phyloP scores from a whole-genome alignment of 257 asterid species.

The Euphrasia confusa region DNA sequence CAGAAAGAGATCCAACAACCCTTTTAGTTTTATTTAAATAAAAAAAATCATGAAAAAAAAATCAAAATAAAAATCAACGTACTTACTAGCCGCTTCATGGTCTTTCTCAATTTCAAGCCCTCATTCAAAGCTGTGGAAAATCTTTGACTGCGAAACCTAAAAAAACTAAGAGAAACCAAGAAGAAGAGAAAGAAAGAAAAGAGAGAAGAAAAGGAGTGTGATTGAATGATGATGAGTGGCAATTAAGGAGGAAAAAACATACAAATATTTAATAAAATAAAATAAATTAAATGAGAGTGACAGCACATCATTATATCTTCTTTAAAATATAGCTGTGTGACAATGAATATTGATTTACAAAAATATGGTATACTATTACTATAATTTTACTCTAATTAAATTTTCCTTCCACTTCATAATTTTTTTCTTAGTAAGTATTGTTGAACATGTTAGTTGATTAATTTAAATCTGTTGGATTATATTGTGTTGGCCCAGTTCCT shows the following conservation, averaged over 20 bases:
- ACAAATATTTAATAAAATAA: neutral
- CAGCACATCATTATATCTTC: conserved; percentile 44
- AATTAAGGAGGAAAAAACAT: conserved; percentile 47
- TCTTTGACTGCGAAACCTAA: conserved; percentile 25
- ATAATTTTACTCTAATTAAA: no score
- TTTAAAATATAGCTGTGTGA: no score
- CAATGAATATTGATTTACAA: no score
- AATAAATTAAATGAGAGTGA: conserved; percentile 48
- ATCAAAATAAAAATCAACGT: conserved; percentile 45
- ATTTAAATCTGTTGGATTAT: no score
- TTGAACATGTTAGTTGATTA: no score
- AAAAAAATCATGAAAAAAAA: conserved; percentile 10
- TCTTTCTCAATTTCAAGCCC: conserved; percentile 42
- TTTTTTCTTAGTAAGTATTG: no score
- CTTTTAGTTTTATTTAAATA: neutral
- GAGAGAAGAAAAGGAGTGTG: conserved; percentile 27
- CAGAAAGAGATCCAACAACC: conserved; percentile 20
- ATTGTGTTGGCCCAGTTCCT: no score
- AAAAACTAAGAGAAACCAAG: conserved; percentile 32
- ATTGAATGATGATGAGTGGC: conserved; percentile 70
- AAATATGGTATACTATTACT: no score
- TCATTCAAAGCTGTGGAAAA: conserved; percentile 39
- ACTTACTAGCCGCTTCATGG: conserved; percentile 99
- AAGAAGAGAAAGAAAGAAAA: conserved; percentile 23
- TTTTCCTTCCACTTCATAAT: no score